phyloP scores from a whole-genome alignment of 345 rosid genomes.

The Carallia brachiata region DNA sequence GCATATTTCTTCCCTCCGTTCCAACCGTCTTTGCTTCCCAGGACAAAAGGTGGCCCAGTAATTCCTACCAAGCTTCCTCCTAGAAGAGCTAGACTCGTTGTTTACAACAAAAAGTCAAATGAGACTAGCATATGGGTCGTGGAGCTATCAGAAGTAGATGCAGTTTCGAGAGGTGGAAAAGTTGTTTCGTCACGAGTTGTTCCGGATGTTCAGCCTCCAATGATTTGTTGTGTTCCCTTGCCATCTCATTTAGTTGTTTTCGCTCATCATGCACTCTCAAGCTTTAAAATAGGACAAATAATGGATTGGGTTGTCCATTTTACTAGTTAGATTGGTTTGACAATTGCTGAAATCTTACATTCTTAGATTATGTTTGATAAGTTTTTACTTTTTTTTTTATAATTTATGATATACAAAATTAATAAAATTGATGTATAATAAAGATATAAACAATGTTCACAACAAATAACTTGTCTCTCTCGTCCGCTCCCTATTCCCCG shows the following conservation, averaged over 20 bases:
- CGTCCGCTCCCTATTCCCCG: too few relatives aligned
- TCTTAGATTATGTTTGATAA: neutral
- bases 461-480: too few relatives aligned
- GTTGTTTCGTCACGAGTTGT: constrained; percentile 69
- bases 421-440: too few relatives aligned
- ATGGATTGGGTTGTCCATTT: neutral
- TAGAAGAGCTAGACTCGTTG: constrained; percentile 76
- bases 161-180: constrained; percentile 85
- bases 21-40: constrained; percentile 86
- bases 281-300: neutral
- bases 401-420: too few relatives aligned
- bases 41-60: constrained; percentile 74
- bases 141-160: constrained; percentile 87
- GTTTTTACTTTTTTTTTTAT: too few relatives aligned
- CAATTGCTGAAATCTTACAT: neutral
- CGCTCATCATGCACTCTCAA: neutral
- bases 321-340: neutral
- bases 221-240: constrained; percentile 44
- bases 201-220: constrained; percentile 91
- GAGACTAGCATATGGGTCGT: constrained; percentile 83
- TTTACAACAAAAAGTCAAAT: constrained; percentile 78
- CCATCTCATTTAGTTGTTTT: neutral
- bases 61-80: constrained; percentile 89
- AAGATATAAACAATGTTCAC: neutral
- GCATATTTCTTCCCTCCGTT: constrained; percentile 94